Evolutionary conservation across 2,329 filamentous ascomycete species (phyloP), one percentile per base, ranked within the genome.

Genomic region (Hymenoscyphus fructigenus): DNA sequence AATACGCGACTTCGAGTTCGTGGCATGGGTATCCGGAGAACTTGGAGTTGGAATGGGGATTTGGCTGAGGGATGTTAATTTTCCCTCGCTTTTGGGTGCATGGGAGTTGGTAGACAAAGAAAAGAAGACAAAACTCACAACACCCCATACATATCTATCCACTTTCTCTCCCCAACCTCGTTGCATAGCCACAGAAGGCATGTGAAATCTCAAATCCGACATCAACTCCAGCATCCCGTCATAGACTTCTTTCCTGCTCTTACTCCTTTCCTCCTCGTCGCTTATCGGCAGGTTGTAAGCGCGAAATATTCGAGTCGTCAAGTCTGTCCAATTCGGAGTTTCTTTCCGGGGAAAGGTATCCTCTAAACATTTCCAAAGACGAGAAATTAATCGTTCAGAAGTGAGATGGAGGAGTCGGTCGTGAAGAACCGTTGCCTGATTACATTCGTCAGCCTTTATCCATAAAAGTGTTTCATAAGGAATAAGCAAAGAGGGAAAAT

Each of bases 181-280:
- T n/a, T 26, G 26, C 28, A 61, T 32, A 6, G 59, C 59, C 9
- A 55, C 7, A 1, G 38, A 28, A 17, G 65, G 63, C 9, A 67
- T 57, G 41, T 68, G 59, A 15, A 70, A 70, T 12, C 68, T 62
- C 14, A 70, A 26, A 61, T 70, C 68, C 23, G 65, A 63, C 6
- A 47, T 41, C 5, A 70, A 23, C 5, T 62, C 50, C 28, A 68
- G 41, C 4, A 68, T 38, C 7, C 64, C 57, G 3, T 47, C 34
- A 32, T 67, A 70, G 15, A 67, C 44, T 23, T 63, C 36, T n/a
- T 65, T 44, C 28, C 26, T 14, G 44, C 23, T 5, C 55, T 2
- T 61, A 5, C 2, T 15, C 34, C 1, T 36, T 20, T 15, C 20
- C 34, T 9, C 29, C n/a, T 17, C 14, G 2, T 26, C 47, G 6